Percentiles rank a stretch among this genome's conserved stretches.
Conservation (phyloP, 2,329 filamentous ascomycete genomes). For the Diaporthe velutina region DNA sequence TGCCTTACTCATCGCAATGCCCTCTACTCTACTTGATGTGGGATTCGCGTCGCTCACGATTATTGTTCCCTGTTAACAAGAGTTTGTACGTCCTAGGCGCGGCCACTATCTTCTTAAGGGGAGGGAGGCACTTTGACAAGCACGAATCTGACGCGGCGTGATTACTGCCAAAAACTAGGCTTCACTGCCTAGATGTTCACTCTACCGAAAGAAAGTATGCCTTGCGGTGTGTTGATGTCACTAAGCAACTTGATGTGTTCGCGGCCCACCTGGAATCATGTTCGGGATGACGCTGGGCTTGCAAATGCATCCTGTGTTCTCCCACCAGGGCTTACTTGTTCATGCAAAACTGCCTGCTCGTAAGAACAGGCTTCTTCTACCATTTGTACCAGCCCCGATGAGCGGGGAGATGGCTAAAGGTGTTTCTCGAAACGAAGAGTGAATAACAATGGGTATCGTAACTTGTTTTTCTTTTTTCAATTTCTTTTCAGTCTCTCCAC, state of each 20-base stretch:
- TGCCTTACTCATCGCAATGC: not conserved
- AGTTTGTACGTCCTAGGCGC: not conserved
- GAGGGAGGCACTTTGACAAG: too few relatives aligned
- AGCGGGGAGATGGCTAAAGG: not conserved
- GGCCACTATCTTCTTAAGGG: not conserved
- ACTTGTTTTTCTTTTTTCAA: not conserved
- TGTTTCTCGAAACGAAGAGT: not conserved
- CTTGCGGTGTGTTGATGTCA: too few relatives aligned
- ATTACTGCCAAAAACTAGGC: too few relatives aligned
- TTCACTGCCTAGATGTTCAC: too few relatives aligned
- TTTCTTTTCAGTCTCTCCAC: not conserved
- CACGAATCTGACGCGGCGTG: too few relatives aligned
- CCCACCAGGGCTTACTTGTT: too few relatives aligned
- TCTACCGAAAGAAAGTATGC: too few relatives aligned
- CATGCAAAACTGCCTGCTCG: too few relatives aligned
- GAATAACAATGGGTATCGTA: not conserved
- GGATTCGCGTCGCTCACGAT: not conserved
- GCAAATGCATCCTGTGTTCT: too few relatives aligned
- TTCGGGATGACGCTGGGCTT: too few relatives aligned
- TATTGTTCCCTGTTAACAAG: not conserved
- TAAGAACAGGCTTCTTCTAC: not conserved
- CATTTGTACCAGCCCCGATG: not conserved
- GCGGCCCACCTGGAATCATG: too few relatives aligned
- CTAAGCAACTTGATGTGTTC: too few relatives aligned
- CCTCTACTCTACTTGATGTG: not conserved